A percentile compares a stretch with the other conserved stretches of the same genome.
Evolutionary conservation across 495 filamentous ascomycete species (phyloP).

Genomic region (Aspergillus indologenus): DNA sequence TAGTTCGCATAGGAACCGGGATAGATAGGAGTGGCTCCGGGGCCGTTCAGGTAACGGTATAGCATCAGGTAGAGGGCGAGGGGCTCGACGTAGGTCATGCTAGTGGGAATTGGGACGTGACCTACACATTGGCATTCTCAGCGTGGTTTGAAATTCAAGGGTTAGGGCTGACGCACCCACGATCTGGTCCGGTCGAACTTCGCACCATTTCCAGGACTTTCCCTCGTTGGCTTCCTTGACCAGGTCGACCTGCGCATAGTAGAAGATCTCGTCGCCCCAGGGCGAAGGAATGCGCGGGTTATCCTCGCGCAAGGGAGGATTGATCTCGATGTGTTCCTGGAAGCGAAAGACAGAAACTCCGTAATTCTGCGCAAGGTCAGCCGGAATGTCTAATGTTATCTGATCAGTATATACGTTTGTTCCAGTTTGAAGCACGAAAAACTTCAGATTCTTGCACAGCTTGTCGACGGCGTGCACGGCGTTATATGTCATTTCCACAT

Average conservation of each 20-base stretch:
- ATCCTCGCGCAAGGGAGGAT: conserved; percentile 35
- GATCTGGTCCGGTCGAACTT: conserved; percentile 46
- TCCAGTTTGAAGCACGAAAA: conserved; percentile 41
- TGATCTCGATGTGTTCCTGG: conserved; percentile 19
- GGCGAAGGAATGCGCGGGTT: conserved; percentile 36
- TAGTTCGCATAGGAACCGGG: conserved; percentile 29
- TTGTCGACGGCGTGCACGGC: conserved; percentile 20
- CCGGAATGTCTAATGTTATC: too few relatives aligned
- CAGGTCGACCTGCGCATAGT: conserved; percentile 44
- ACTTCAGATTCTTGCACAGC: conserved; percentile 32
- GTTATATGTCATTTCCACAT: conserved; percentile 22
- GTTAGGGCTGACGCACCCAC: conserved; percentile 36
- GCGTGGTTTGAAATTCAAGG: conserved; percentile 24
- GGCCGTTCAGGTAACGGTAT: conserved; percentile 30
- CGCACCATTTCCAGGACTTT: conserved; percentile 43
- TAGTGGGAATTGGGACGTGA: conserved; percentile 13
- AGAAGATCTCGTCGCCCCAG: conserved; percentile 44
- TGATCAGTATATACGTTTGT: conserved; percentile 27
- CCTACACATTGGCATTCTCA: conserved; percentile 1
- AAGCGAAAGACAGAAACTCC: conserved; percentile 37
- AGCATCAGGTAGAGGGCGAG: conserved; percentile 39
- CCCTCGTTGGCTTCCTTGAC: conserved; percentile 30
- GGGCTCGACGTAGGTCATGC: conserved; percentile 28
- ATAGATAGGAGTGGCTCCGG: conserved; percentile 31
- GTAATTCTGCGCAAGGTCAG: conserved; percentile 22